Conservation (phyloP, 2,329 filamentous ascomycete species). For the Pochonia chlamydosporia region DNA sequence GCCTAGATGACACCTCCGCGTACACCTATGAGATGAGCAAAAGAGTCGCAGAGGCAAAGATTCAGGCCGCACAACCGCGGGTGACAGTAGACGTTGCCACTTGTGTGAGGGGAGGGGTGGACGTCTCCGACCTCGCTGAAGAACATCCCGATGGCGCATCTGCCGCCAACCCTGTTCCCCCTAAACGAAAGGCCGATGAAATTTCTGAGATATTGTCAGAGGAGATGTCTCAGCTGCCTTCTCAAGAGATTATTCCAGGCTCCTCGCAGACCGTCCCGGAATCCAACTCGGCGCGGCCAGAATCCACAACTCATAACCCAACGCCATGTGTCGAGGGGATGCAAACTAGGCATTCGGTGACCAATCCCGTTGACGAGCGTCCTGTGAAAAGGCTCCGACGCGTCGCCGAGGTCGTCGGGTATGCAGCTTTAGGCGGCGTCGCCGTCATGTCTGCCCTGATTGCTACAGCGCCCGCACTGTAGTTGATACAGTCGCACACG, state of each 20-base stretch:
- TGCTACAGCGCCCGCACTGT: constrained; percentile 28
- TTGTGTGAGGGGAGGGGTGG: too few species aligned
- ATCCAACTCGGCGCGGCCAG: not conserved
- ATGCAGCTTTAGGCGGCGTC: constrained; percentile 29
- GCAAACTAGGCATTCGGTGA: not conserved
- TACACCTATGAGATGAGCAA: constrained; percentile 24
- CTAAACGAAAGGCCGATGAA: constrained; percentile 9
- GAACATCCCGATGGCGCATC: not conserved
- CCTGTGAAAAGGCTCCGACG: constrained; percentile 26
- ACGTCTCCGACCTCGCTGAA: not conserved
- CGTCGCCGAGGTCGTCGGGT: constrained; percentile 29
- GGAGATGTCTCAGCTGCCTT: constrained; percentile 6
- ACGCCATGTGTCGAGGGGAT: not conserved
- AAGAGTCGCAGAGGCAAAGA: constrained; percentile 5
- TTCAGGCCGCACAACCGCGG: not conserved
- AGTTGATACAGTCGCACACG: not conserved
- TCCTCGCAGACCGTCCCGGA: constrained; percentile 1
- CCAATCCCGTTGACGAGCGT: constrained; percentile 1
- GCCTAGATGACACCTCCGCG: constrained; percentile 23
- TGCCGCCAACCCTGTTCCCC: not conserved
- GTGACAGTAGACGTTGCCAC: not conserved
- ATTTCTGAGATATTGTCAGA: constrained; percentile 1
- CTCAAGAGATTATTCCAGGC: constrained; percentile 3
- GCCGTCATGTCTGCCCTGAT: constrained; percentile 35
- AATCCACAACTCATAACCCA: not conserved